phyloP scores from a whole-genome alignment of 306 rosid species.

The Cucumis cinereus region DNA sequence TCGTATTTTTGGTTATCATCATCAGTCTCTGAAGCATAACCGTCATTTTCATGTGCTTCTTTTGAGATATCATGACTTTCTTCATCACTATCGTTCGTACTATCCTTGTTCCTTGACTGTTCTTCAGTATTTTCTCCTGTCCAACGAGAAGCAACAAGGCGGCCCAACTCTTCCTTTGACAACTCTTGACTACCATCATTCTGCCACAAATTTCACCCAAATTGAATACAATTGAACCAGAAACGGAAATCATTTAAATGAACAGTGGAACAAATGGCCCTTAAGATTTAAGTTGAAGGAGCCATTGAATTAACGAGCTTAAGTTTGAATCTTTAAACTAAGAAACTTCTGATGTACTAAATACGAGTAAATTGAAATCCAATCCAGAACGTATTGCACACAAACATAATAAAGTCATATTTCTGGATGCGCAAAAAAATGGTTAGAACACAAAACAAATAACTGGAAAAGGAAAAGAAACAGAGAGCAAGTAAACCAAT shows the following conservation, averaged over 20 bases:
- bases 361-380: neutral
- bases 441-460: neutral
- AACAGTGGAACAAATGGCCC: neutral
- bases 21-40: conserved; percentile 77
- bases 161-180: conserved; percentile 91
- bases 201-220: conserved; percentile 32
- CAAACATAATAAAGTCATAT: neutral
- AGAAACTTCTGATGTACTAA: neutral
- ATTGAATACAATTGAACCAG: conserved; percentile 9
- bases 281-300: neutral
- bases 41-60: conserved; percentile 41
- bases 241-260: conserved; percentile 3
- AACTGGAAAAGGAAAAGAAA: neutral
- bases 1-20: conserved; percentile 52
- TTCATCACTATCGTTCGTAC: conserved; percentile 20
- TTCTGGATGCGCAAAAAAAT: neutral
- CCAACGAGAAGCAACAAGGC: conserved; percentile 99
- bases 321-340: neutral
- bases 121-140: conserved; percentile 57
- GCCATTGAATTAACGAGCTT: neutral
- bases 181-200: conserved; percentile 51
- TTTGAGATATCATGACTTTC: conserved; percentile 27
- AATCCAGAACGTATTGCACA: neutral
- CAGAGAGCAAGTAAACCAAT: neutral
- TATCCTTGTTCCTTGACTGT: conserved; percentile 32